A percentile compares a stretch with the other conserved stretches of the same genome.
These are phyloP conservation scores for Rhexocercosporidium sp. DNA, from an alignment of 2,329 filamentous ascomycete genomes.

Conservation along the genomic window DNA sequence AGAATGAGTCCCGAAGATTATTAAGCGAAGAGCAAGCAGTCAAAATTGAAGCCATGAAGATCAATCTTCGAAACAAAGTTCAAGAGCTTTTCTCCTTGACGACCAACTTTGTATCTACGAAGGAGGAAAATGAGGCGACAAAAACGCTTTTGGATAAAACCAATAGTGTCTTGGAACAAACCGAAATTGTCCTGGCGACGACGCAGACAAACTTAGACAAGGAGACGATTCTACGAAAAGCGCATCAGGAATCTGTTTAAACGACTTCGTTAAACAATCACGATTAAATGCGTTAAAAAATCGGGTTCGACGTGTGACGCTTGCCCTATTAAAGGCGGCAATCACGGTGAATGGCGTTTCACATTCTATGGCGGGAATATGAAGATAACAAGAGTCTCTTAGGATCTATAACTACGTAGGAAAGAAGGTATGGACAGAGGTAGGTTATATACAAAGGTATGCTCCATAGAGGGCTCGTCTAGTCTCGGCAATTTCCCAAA, in stretches of 20 bases:
- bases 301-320: no score
- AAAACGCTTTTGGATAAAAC: slow-evolving; percentile 76
- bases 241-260: slow-evolving; percentile 85
- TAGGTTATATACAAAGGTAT: no score
- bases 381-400: no score
- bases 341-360: no score
- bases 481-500: no score
- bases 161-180: slow-evolving; percentile 82
- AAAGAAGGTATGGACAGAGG: no score
- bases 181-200: slow-evolving; percentile 79
- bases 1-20: slow-evolving; percentile 91
- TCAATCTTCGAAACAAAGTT: slow-evolving; percentile 88
- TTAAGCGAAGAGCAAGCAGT: slow-evolving; percentile 90
- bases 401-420: no score
- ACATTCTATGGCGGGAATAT: no score
- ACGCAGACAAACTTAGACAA: slow-evolving; percentile 79
- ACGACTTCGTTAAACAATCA: no score
- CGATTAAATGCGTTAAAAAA: no score
- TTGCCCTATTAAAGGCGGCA: no score
- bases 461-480: no score
- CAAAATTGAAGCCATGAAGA: slow-evolving; percentile 90
- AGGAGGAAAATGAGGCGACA: slow-evolving; percentile 86
- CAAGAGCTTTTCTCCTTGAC: slow-evolving; percentile 90
- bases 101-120: slow-evolving; percentile 84
- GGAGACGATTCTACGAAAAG: slow-evolving; percentile 79